Percentiles rank a stretch among this genome's conserved stretches.
Evolutionary conservation across 2,329 filamentous ascomycete species (phyloP).

Genomic region (Trichophyton rubrum): DNA sequence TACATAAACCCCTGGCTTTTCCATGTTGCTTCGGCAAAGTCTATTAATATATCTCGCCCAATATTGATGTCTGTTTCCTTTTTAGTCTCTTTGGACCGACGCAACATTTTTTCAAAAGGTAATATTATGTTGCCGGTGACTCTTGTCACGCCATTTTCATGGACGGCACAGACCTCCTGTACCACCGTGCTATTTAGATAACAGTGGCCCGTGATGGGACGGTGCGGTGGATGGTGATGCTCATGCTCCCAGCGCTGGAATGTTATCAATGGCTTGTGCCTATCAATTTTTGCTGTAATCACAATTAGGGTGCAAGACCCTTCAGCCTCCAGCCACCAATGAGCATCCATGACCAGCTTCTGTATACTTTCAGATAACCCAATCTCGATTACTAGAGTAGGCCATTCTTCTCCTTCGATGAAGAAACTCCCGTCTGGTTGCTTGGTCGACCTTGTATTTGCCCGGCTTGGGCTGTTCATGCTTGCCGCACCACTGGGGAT

Average conservation of each 20-base stretch:
- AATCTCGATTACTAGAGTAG: conserved; percentile 2
- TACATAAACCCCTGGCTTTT: not conserved
- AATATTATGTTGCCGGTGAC: not conserved
- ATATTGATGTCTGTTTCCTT: not conserved
- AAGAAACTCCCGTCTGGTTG: not conserved
- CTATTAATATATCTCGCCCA: not conserved
- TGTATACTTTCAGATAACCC: conserved; percentile 1
- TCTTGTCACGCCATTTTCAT: not conserved
- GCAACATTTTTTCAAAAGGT: not conserved
- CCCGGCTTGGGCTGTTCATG: not conserved
- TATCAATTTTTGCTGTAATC: conserved; percentile 7
- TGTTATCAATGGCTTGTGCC: not conserved
- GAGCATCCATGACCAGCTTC: conserved; percentile 8
- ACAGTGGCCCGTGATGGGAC: not conserved
- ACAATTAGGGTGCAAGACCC: conserved; percentile 2
- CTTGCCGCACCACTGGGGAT: not conserved
- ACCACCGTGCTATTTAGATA: not conserved
- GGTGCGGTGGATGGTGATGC: not conserved
- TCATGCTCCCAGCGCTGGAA: not conserved
- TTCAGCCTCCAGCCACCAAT: conserved; percentile 8
- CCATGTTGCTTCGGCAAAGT: not conserved
- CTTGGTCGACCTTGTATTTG: not conserved
- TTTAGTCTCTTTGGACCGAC: not conserved
- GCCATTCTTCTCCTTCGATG: not conserved
- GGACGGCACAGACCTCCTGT: not conserved